A percentile compares a stretch with the other conserved stretches of the same genome.
phyloP scores from a whole-genome alignment of 2,329 filamentous ascomycete species.

The Ceratocystis cacaofunesta region DNA sequence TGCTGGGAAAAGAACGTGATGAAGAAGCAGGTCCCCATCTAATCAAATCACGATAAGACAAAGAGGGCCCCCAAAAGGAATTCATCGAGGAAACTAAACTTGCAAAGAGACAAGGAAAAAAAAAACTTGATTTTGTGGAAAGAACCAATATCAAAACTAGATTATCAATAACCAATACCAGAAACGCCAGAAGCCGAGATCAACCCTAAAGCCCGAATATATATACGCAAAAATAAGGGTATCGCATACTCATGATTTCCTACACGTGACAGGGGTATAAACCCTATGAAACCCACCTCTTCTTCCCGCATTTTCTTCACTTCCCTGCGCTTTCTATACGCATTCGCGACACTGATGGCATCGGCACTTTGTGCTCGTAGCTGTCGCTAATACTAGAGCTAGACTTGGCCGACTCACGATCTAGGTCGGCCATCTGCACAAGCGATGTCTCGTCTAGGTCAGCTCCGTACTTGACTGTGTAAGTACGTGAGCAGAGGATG shows the following conservation, averaged over 20 bases:
- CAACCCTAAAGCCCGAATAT: not conserved
- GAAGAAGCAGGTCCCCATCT: no score
- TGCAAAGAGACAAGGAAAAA: not conserved
- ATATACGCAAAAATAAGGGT: not conserved
- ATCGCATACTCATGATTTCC: not conserved
- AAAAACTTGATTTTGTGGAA: not conserved
- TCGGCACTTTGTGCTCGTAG: conserved; percentile 12
- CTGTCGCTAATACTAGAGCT: not conserved
- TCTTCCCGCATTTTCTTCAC: not conserved
- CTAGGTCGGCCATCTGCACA: conserved; percentile 14
- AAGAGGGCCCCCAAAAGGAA: not conserved
- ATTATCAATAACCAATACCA: not conserved
- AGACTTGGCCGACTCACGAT: conserved; percentile 1
- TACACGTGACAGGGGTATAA: not conserved
- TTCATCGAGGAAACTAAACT: not conserved
- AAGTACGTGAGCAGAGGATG: conserved; percentile 11
- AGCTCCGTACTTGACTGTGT: conserved; percentile 11
- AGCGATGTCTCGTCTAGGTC: conserved; percentile 12
- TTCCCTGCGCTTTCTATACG: not conserved
- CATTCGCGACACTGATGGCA: not conserved
- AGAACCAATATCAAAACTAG: not conserved
- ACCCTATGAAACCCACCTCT: not conserved
- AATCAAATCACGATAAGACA: no score
- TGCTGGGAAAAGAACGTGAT: no score
- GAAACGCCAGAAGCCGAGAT: not conserved